Evolutionary conservation across 192 early-diverging fungal genomes (phyloP), one percentile per base, ranked within the genome.

Genomic region (Coemansia sp.): DNA sequence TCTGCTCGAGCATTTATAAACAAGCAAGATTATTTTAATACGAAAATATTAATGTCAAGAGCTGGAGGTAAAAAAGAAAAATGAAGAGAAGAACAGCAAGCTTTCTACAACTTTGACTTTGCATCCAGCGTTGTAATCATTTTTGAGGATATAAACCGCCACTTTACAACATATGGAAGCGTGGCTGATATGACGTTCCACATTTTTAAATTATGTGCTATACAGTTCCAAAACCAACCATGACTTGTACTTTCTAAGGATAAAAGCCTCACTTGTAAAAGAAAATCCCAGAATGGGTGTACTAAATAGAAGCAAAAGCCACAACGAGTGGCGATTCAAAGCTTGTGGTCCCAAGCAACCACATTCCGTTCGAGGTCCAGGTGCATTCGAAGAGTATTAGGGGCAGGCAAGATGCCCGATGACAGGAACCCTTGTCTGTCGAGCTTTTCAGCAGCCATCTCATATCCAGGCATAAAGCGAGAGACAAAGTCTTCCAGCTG

Each of bases 391-490:
- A 81, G 39, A 0, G 73, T 70, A 57, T 45, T 57, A 8, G 68
- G 60, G 16, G 49, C 29, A 28, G 67, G 48, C 37, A 79, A n/a
- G 9, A 58, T 29, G 0, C 70, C 73, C 7, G 78, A 81, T 2
- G 73, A 66, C 15, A 75, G 46, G 63, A 82, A 77, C 0, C 80
- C 80, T 1, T 59, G 33, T 18, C 26, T 52, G 33, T 82, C 74
- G 10, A 82, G 68, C 29, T 74, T 74, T 7, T 49, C 67, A 46
- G 73, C 35, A 37, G 71, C 74, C 68, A 82, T 61, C 33, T 82
- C 80, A 43, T 98, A 96, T 3, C 84, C 85, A 3, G 96, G 96
- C 91, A 95, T 92, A 70, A 92, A 98, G 23, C 89, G 83, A 33
- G 90, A 81, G 2, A 98, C 89, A 87, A 98, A 96, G 56, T 88